Evolutionary conservation across 306 rosid species (phyloP), one percentile per base, ranked within the genome.

Genomic region (Vigna radiata): DNA sequence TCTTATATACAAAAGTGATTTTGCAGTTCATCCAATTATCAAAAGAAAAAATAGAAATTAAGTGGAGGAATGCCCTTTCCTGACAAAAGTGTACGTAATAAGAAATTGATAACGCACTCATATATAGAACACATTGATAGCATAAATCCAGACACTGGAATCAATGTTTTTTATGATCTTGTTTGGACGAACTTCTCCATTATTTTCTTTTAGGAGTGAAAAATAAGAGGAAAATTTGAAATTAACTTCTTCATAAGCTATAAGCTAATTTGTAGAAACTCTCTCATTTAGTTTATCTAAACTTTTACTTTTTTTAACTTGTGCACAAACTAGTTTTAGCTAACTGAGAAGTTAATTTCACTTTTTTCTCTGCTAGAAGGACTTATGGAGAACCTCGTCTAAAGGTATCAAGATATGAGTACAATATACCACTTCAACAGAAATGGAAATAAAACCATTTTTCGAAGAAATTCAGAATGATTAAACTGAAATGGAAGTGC

Each of bases 1-100:
- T 19, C 65, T 72, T 54, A 21, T 19, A 72, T 72, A 72, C 49
- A 37, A 54, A 25, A 50, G 33, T 54, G 8, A 55, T 64, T 72
- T 23, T 25, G 11, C 25, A 21, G 46, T 4, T 44, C 23, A 72
- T 36, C 48, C 48, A 70, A 70, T 52, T 53, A 53, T 13, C 59
- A 8, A 53, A 53, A 53, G 19, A 8, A 53, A 39, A 39, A 39
- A 1, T 18, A 53, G 59, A 53, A 53, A 18, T 25, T 53, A 23
- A 53, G 27, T 25, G 27, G 27, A 8, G 59, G 27, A 18, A 53
- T 53, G 13, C 6, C 27, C 19, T 53, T 53, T 17, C 59, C 25
- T 18, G 4, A 18, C 59, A 18, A 17, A 53, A 21, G 8, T 18
- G 27, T 18, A 8, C 27, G 18, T 18, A 53, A 53, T 52, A 52